Evolutionary conservation across 2,329 filamentous ascomycete species (phyloP).

Genomic region (Cladosporium halotolerans): DNA sequence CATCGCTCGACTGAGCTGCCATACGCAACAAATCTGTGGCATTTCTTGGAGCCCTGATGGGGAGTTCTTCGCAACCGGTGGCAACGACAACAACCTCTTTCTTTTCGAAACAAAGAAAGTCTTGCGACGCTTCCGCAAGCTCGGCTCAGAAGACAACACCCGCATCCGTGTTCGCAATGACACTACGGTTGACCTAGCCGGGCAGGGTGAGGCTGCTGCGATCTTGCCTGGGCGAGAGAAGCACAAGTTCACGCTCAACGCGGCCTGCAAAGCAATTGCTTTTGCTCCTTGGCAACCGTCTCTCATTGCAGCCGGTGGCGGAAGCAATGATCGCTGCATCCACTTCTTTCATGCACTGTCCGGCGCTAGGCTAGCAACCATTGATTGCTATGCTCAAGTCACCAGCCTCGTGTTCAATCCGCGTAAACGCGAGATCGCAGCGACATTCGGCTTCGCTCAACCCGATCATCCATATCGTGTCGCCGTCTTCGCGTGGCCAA

Average conservation of each 20-base stretch:
- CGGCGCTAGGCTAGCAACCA: slow-evolving; percentile 78
- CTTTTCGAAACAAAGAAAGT: slow-evolving; percentile 67
- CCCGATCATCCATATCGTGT: slow-evolving; percentile 85
- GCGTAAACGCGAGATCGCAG: slow-evolving; percentile 71
- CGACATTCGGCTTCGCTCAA: slow-evolving; percentile 88
- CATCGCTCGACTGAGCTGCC: slow-evolving; percentile 68
- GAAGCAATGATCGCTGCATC: slow-evolving; percentile 89
- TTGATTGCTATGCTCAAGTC: slow-evolving; percentile 87
- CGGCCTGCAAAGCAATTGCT: slow-evolving; percentile 92
- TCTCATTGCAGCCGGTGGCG: slow-evolving; percentile 83
- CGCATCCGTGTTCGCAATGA: slow-evolving; percentile 17
- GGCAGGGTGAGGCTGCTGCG: slow-evolving; percentile 26
- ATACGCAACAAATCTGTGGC: slow-evolving; percentile 87
- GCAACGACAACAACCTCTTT: slow-evolving; percentile 85
- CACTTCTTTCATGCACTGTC: slow-evolving; percentile 89
- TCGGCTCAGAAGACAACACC: neutral
- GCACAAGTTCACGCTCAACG: slow-evolving; percentile 71
- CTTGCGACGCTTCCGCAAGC: slow-evolving; percentile 3
- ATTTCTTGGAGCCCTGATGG: slow-evolving; percentile 80
- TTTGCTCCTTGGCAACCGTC: slow-evolving; percentile 92
- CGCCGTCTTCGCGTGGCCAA: slow-evolving; percentile 91
- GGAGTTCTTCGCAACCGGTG: slow-evolving; percentile 73
- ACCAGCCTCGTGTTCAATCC: slow-evolving; percentile 82
- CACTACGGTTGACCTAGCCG: slow-evolving; percentile 15
- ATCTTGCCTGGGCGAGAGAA: slow-evolving; percentile 44